Evolutionary conservation across 352 stramenopile species (phyloP), one percentile per base, ranked within the genome.

Genomic region (Phytophthora pinifolia): DNA sequence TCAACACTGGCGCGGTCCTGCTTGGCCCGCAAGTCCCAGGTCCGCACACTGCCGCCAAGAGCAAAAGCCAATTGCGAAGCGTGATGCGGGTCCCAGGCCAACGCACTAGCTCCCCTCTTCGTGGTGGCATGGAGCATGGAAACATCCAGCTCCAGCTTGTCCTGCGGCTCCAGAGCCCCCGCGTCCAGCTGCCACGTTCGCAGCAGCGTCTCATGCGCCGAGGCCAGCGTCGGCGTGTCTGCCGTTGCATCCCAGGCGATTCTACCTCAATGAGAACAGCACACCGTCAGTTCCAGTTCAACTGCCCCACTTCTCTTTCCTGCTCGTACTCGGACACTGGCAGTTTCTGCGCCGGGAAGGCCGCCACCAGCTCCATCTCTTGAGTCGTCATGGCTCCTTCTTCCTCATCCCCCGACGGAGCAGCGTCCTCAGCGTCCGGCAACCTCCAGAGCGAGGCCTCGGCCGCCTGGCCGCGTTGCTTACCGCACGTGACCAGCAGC

Each of bases 1-100:
- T 83, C 68, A 12, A 89, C 67, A 36, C 66, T 52, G 8, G 76
- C 62, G 25, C n/a, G 59, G 35, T 83, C 63, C 14, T 67, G 41
- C 27, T 85, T 76, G 6, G 59, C 44, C 15, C 84, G 76, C 0
- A 86, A 52, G 55, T 97, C 86, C 87, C 83, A 96, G 44, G 69
- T 88, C 38, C 80, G 69, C n/a, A 96, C 62, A 33, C 45, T 70
- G 9, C 70, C 58, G 32, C 84, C 88, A 25, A 83, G 68, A 13
- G 80, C 79, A 36, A 79, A 88, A 3, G 82, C 76, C 15, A 96
- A 30, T 39, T 85, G 71, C 14, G 78, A 72, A 14, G 58, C 58
- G 46, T 94, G 72, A 47, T 97, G 89, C 43, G 89, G 89, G 25
- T 97, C 86, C 86, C 86, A 97, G 10, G 65, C 65, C 41, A 93